phyloP scores from a whole-genome alignment of 2,329 filamentous ascomycete species.

The Ophiostoma ips region DNA sequence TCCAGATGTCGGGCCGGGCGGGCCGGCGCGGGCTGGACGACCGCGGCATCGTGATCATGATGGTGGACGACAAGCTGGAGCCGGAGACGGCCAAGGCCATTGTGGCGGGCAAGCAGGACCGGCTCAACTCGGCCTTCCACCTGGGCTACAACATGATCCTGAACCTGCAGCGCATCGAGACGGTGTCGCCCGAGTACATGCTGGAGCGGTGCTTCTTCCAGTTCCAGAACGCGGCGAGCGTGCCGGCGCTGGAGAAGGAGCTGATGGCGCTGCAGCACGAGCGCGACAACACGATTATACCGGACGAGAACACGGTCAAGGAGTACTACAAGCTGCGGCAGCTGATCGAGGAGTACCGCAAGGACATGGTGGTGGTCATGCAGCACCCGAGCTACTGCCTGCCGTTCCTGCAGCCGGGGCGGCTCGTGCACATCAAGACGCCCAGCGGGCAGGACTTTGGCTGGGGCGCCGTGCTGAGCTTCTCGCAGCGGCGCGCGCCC shows the following conservation, averaged over 20 bases:
- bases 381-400: constrained; percentile 80
- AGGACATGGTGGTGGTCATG: constrained; percentile 83
- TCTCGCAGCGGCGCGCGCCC: constrained; percentile 47
- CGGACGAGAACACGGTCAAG: constrained; percentile 77
- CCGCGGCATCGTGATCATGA: constrained; percentile 98
- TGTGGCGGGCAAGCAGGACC: constrained; percentile 91
- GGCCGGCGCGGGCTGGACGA: constrained; percentile 95
- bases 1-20: constrained; percentile 96
- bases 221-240: constrained; percentile 88
- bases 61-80: constrained; percentile 95
- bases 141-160: constrained; percentile 99
- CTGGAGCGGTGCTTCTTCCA: constrained; percentile 96
- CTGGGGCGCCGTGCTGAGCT: constrained; percentile 81
- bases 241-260: constrained; percentile 71
- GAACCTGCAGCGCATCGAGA: constrained; percentile 92
- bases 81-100: constrained; percentile 88
- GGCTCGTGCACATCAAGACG: constrained; percentile 74
- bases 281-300: constrained; percentile 58
- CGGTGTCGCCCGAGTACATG: constrained; percentile 98
- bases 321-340: constrained; percentile 88
- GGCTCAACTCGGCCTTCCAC: constrained; percentile 94
- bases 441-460: constrained; percentile 67
- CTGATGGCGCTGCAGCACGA: constrained; percentile 65
- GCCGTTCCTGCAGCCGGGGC: constrained; percentile 75
- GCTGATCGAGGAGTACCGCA: constrained; percentile 67